Evolutionary conservation across 495 filamentous ascomycete species (phyloP).

Genomic region (Arthonia radiata): DNA sequence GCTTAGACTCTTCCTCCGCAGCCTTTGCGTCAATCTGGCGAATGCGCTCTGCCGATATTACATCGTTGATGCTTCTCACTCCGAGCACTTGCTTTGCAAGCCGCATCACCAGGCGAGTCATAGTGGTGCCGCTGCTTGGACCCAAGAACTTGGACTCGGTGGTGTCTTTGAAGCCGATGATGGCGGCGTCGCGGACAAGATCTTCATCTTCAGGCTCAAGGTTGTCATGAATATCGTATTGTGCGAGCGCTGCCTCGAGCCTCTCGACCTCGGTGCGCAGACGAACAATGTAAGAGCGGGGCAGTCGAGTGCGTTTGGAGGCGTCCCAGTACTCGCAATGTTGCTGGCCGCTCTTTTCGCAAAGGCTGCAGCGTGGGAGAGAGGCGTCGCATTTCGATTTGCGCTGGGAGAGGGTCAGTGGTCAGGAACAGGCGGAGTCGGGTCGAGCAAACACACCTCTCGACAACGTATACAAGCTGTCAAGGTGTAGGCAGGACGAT

Average conservation of each 20-base stretch:
- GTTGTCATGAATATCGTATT: slow-evolving; percentile 35
- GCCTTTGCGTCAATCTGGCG: slow-evolving; percentile 32
- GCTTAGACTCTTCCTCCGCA: slow-evolving; percentile 28
- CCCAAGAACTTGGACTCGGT: slow-evolving; percentile 77
- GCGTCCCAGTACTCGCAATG: slow-evolving; percentile 87
- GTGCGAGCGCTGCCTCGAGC: slow-evolving; percentile 48
- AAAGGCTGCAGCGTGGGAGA: slow-evolving; percentile 73
- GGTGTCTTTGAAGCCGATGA: slow-evolving; percentile 54
- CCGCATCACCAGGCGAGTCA: slow-evolving; percentile 83
- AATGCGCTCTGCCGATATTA: slow-evolving; percentile 46
- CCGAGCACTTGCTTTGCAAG: slow-evolving; percentile 73
- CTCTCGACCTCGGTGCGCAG: slow-evolving; percentile 58
- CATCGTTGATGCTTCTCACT: slow-evolving; percentile 61
- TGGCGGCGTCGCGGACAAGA: slow-evolving; percentile 56
- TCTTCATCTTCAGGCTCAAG: slow-evolving; percentile 45
- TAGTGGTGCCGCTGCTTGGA: slow-evolving; percentile 77
- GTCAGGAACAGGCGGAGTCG: neutral
- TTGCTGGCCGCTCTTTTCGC: slow-evolving; percentile 70
- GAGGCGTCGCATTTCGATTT: slow-evolving; percentile 88
- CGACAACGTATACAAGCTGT: slow-evolving; percentile 72
- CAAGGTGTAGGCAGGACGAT: no score
- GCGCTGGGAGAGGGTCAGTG: slow-evolving; percentile 24
- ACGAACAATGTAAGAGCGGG: slow-evolving; percentile 65
- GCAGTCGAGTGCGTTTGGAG: slow-evolving; percentile 47
- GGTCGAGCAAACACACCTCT: slow-evolving; percentile 31